Percentiles rank a stretch among this genome's conserved stretches.
Conservation (phyloP, 768 basidiomycete genomes). For the Crucibulum laeve region DNA sequence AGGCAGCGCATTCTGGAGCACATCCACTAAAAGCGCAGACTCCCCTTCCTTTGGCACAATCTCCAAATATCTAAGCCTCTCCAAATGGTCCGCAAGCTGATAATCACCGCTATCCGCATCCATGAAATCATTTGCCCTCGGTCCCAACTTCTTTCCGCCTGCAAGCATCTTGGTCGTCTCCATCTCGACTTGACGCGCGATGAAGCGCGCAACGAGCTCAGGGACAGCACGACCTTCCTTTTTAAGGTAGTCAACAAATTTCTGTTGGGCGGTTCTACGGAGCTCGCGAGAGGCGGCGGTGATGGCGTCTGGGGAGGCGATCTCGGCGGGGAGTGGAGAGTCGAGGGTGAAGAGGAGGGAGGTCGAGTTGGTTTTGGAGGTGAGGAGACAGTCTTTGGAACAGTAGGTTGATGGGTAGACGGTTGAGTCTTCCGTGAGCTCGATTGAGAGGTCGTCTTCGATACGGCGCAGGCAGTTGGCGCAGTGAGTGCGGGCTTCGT, state of each 20-base stretch:
- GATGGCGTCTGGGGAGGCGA: slow-evolving; percentile 20
- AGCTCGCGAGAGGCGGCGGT: slow-evolving; percentile 29
- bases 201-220: slow-evolving; percentile 64
- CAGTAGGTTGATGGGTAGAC: slow-evolving; percentile 64
- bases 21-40: slow-evolving; percentile 40
- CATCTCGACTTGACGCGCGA: slow-evolving; percentile 64
- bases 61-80: slow-evolving; percentile 67
- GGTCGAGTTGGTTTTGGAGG: slow-evolving; percentile 56
- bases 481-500: slow-evolving; percentile 65
- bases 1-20: slow-evolving; percentile 60
- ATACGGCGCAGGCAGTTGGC: slow-evolving; percentile 68
- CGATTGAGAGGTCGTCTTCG: slow-evolving; percentile 38
- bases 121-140: slow-evolving; percentile 33
- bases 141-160: slow-evolving; percentile 9
- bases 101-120: slow-evolving; percentile 52
- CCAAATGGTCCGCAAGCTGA: slow-evolving; percentile 70
- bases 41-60: slow-evolving; percentile 45
- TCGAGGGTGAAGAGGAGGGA: slow-evolving; percentile 70
- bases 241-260: slow-evolving; percentile 53
- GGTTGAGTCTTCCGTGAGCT: slow-evolving; percentile 38
- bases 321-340: slow-evolving; percentile 48
- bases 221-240: slow-evolving; percentile 38
- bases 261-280: slow-evolving; percentile 56
- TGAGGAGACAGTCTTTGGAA: slow-evolving; percentile 60
- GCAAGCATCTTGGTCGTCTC: slow-evolving; percentile 57